Base-by-base conservation (phyloP, 2,329 filamentous ascomycete genomes). In the Colletotrichum lupini region DNA sequence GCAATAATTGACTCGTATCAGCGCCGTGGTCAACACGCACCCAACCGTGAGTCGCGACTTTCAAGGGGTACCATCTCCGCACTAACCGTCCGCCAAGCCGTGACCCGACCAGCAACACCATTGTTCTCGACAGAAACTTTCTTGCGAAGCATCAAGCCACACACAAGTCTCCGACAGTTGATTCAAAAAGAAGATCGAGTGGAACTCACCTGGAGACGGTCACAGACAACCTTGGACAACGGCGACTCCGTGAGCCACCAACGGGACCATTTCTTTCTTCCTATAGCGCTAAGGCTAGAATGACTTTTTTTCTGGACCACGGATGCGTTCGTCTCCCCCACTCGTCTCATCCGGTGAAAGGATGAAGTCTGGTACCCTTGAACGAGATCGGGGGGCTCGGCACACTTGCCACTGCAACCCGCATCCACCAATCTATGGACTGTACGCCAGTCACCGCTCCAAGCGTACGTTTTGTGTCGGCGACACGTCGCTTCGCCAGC, bases 361-460 rank as follows among this genome's bases (percentile, higher is more conserved):
- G 66, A 63, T 24, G 63, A 60, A 68, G 65, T 22, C 42, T 37
- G 55, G 37, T 42, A 65, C 49, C 71, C 67, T 61, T 56, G 46
- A 57, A 46, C 59, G 35, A 74, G 62, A 63, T 72, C 61, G 68
- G 61, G 64, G 42, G 62, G 67, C 60, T 74, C 68, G 68, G 53
- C 68, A 67, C 55, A 60, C 55, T 71, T 73, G 71, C 71, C 71
- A 73, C 66, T 71, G 60, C 55, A 67, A 65, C 46, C 61, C 35
- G 42, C 62, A 58, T 37, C 68, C 55, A 42, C 57, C n/a, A 46
- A 59, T 35, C 14, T 56, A 14, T 65, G 49, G 59, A 58, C 46
- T 55, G 24, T 46, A 64, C 64, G 59, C 46, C 60, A 49, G 71
- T 67, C 71, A 73, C 71, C 67, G 67, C 67, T 71, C 56, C 69